phyloP scores from a whole-genome alignment of 768 basidiomycete genomes.

The Russula ochroleuca region DNA sequence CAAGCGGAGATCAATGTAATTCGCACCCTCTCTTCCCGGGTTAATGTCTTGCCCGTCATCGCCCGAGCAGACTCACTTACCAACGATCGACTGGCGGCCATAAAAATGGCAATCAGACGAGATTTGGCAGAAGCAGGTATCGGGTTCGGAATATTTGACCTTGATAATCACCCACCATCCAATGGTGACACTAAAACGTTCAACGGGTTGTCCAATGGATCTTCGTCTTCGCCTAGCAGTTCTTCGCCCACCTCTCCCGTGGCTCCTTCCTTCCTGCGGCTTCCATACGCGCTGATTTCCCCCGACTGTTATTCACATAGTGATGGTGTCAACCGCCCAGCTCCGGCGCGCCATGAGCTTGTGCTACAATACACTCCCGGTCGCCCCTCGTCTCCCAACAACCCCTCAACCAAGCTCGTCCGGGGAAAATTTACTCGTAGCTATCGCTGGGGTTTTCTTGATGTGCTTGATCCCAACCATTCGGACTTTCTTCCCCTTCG shows the following conservation, averaged over 20 bases:
- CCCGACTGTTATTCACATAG: slow-evolving; percentile 82
- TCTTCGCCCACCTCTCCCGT: slow-evolving; percentile 69
- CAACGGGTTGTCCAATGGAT: slow-evolving; percentile 47
- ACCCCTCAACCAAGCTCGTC: slow-evolving; percentile 53
- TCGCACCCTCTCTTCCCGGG: slow-evolving; percentile 71
- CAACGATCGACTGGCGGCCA: slow-evolving; percentile 72
- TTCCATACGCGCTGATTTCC: slow-evolving; percentile 82
- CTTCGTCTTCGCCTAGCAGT: slow-evolving; percentile 45
- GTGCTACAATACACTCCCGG: slow-evolving; percentile 66
- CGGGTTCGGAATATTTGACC: slow-evolving; percentile 86
- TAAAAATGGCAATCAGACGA: slow-evolving; percentile 74
- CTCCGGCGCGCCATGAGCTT: slow-evolving; percentile 64
- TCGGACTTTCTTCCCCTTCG: slow-evolving; percentile 78
- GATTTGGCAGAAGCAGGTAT: slow-evolving; percentile 83
- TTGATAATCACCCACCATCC: slow-evolving; percentile 51
- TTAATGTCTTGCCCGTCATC: slow-evolving; percentile 85
- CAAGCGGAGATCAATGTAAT: slow-evolving; percentile 70
- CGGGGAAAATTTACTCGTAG: slow-evolving; percentile 67
- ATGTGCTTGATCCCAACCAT: slow-evolving; percentile 73
- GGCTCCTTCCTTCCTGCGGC: slow-evolving; percentile 53
- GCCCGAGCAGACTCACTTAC: slow-evolving; percentile 77
- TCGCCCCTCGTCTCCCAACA: slow-evolving; percentile 35
- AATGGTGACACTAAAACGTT: slow-evolving; percentile 57
- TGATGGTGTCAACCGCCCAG: slow-evolving; percentile 62
- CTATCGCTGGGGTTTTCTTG: slow-evolving; percentile 82